Conservation (phyloP, 306 rosid genomes). For the Vigna unguiculata region DNA sequence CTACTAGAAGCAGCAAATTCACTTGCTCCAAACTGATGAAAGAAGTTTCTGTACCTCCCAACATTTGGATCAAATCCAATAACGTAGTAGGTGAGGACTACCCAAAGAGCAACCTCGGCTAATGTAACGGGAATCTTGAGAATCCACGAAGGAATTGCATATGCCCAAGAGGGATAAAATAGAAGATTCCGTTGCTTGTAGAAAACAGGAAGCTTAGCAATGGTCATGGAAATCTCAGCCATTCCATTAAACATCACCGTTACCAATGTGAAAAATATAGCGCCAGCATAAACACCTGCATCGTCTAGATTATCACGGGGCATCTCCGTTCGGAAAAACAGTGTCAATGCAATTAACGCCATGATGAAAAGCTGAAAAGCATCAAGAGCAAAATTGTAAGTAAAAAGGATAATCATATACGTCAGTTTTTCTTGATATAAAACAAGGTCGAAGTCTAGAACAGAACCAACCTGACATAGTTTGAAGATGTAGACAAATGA, state of each 20-base stretch:
- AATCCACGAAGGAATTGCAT: constrained; percentile 67
- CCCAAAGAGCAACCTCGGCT: constrained; percentile 62
- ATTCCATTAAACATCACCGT: constrained; percentile 62
- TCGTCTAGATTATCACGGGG: constrained; percentile 47
- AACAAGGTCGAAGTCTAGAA: background rate
- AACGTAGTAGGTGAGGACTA: constrained; percentile 62
- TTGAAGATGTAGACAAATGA: constrained; percentile 64
- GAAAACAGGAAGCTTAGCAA: constrained; percentile 70
- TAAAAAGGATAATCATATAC: background rate
- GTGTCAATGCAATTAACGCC: constrained; percentile 65
- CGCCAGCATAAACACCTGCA: constrained; percentile 67
- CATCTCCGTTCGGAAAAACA: constrained; percentile 80
- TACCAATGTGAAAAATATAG: constrained; percentile 58
- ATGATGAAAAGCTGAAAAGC: constrained; percentile 50
- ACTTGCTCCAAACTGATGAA: constrained; percentile 12
- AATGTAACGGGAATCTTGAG: constrained; percentile 62
- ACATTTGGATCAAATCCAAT: constrained; percentile 68
- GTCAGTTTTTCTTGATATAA: background rate
- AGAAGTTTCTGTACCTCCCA: constrained; percentile 52
- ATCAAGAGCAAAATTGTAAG: background rate
- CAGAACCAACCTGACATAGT: constrained; percentile 51
- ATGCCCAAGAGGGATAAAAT: constrained; percentile 75
- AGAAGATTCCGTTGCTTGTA: constrained; percentile 73
- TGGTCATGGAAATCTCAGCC: constrained; percentile 66
- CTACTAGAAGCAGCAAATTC: background rate